Evolutionary conservation across 768 basidiomycete genomes (phyloP).

Genomic region (Rhodocollybia butyracea): DNA sequence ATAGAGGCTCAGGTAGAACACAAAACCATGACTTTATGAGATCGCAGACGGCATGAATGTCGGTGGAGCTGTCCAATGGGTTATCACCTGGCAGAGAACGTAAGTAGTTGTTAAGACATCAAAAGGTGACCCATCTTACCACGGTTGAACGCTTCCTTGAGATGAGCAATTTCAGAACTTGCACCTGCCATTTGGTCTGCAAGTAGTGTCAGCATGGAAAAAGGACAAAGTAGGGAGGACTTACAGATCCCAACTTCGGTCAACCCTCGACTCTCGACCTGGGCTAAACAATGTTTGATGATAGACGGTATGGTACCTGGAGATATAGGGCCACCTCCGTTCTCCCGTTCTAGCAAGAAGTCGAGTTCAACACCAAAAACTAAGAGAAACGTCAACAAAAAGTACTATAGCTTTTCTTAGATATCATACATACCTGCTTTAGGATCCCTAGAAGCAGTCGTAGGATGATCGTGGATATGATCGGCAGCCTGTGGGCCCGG

Average conservation of each 20-base stretch:
- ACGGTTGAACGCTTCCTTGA: constrained; percentile 74
- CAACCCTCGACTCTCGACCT: constrained; percentile 74
- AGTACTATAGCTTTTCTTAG: constrained; percentile 5
- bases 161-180: constrained; percentile 58
- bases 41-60: constrained; percentile 83
- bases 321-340: constrained; percentile 41
- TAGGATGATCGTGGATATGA: constrained; percentile 63
- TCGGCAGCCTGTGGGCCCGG: constrained; percentile 74
- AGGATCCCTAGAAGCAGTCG: constrained; percentile 65
- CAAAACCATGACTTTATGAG: constrained; percentile 86
- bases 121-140: constrained; percentile 36
- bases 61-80: constrained; percentile 56
- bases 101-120: neutral
- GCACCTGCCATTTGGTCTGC: constrained; percentile 85
- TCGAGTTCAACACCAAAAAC: constrained; percentile 79
- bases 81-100: constrained; percentile 45
- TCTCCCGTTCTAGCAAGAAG: constrained; percentile 65
- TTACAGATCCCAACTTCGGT: constrained; percentile 82
- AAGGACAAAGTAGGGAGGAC: constrained; percentile 21
- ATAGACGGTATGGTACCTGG: constrained; percentile 64
- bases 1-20: constrained; percentile 73
- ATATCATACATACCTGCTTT: constrained; percentile 53
- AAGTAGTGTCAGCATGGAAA: neutral
- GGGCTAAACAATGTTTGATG: constrained; percentile 60
- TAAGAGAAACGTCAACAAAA: constrained; percentile 19